These are phyloP conservation scores for Fusarium tjaetaba DNA, from an alignment of 2,329 filamentous ascomycete genomes.

Conservation along the genomic window DNA sequence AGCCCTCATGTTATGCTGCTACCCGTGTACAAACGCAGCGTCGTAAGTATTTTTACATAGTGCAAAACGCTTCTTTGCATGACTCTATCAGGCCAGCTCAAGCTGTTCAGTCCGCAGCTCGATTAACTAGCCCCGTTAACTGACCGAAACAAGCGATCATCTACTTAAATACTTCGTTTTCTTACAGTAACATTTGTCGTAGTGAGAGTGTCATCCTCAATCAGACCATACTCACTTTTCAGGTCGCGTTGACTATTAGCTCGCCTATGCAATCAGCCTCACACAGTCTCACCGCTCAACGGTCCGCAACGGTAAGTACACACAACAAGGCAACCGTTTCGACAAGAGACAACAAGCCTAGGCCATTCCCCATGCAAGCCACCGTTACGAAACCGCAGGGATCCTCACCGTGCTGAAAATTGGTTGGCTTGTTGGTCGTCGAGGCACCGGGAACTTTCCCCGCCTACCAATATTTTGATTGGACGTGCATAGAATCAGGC, in stretches of 20 bases:
- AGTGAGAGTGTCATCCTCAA: accelerated
- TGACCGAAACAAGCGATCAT: too few relatives aligned
- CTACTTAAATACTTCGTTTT: too few relatives aligned
- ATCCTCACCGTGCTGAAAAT: not conserved
- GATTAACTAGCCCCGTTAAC: accelerated
- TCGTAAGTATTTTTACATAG: accelerated
- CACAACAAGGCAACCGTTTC: not conserved
- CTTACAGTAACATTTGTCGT: accelerated
- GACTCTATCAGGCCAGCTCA: not conserved
- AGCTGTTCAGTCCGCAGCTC: not conserved
- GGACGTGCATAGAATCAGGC: not conserved
- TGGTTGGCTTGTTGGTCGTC: not conserved
- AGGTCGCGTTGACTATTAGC: not conserved
- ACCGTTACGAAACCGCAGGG: not conserved
- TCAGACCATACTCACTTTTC: not conserved
- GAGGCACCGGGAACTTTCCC: not conserved
- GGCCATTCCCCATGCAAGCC: not conserved
- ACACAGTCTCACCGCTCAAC: not conserved
- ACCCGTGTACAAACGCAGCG: not conserved
- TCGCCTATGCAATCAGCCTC: not conserved
- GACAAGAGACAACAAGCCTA: not conserved
- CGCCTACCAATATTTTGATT: not conserved
- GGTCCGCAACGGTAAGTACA: not conserved
- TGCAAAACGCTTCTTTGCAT: not conserved
- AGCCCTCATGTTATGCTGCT: not conserved